phyloP scores from a whole-genome alignment of 805 yeast genomes.

The Scheffersomyces amazonensis region DNA sequence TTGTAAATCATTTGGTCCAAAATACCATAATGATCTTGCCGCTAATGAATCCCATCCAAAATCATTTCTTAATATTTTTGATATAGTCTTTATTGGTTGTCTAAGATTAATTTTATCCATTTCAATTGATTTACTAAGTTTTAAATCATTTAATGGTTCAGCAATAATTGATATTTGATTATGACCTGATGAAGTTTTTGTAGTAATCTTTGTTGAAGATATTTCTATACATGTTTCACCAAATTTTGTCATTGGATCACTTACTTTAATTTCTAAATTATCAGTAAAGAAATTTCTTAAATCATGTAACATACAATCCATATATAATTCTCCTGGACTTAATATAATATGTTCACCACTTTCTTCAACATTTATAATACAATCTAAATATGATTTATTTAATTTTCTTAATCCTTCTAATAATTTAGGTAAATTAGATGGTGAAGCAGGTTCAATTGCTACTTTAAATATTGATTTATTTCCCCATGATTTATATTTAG shows the following conservation, averaged over 20 bases:
- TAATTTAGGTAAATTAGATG: constrained; percentile 74
- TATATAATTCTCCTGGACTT: constrained; percentile 84
- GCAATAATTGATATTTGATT: constrained; percentile 65
- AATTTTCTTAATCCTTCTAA: constrained; percentile 66
- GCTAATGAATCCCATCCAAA: constrained; percentile 83
- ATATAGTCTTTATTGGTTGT: constrained; percentile 40
- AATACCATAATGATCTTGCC: constrained; percentile 77
- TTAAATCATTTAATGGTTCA: constrained; percentile 59
- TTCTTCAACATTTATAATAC: constrained; percentile 72
- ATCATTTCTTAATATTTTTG: constrained; percentile 52
- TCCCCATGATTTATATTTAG: constrained; percentile 36
- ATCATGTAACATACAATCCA: constrained; percentile 82
- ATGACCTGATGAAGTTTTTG: constrained; percentile 54
- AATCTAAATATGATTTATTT: constrained; percentile 62
- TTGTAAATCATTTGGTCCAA: constrained; percentile 46
- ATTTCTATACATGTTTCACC: constrained; percentile 70
- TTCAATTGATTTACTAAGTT: constrained; percentile 56
- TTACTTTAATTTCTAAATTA: constrained; percentile 69
- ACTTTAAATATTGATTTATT: constrained; percentile 67
- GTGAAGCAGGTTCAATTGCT: constrained; percentile 77
- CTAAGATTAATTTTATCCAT: constrained; percentile 38
- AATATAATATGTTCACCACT: constrained; percentile 81
- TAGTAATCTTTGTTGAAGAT: constrained; percentile 62
- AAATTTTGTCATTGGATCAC: constrained; percentile 80
- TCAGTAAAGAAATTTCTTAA: constrained; percentile 58